A percentile compares a stretch with the other conserved stretches of the same genome.
Evolutionary conservation across 768 basidiomycete genomes (phyloP).

Genomic region (Austroboletus eburneus): DNA sequence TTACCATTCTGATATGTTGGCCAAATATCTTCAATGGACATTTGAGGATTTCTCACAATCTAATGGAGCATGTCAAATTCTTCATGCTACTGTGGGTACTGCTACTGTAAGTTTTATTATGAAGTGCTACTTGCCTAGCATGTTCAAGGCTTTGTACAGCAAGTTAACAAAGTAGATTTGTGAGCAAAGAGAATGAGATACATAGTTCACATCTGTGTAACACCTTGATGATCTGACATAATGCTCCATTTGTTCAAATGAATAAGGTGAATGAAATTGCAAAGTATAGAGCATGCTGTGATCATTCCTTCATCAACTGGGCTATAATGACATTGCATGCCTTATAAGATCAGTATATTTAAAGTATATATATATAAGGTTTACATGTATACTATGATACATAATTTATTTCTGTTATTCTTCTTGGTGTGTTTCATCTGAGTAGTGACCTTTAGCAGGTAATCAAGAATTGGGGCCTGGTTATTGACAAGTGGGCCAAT

Average conservation of each 20-base stretch:
- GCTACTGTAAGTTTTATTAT: slow-evolving; percentile 17
- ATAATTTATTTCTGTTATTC: slow-evolving; percentile 1
- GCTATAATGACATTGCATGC: slow-evolving; percentile 3
- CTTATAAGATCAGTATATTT: background rate
- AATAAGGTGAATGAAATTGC: background rate
- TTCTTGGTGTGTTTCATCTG: background rate
- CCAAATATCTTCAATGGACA: slow-evolving; percentile 17
- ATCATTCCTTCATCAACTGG: background rate
- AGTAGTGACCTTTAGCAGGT: too few relatives aligned
- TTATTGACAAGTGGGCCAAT: background rate
- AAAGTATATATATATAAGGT: background rate
- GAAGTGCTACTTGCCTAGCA: background rate
- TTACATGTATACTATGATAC: background rate
- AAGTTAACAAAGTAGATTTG: background rate
- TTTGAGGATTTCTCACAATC: slow-evolving; percentile 18
- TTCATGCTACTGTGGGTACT: slow-evolving; percentile 21
- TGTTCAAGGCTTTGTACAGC: background rate
- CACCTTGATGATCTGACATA: background rate
- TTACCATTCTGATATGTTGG: slow-evolving; percentile 29
- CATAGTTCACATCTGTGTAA: background rate
- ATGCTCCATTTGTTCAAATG: slow-evolving; percentile 1
- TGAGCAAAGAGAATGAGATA: too few relatives aligned
- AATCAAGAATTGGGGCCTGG: too few relatives aligned
- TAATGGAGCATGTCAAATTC: slow-evolving; percentile 18
- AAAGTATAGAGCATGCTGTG: background rate